A percentile compares a stretch with the other conserved stretches of the same genome.
Evolutionary conservation across 2,329 filamentous ascomycete genomes (phyloP).

Genomic region (Alternaria postmessia): DNA sequence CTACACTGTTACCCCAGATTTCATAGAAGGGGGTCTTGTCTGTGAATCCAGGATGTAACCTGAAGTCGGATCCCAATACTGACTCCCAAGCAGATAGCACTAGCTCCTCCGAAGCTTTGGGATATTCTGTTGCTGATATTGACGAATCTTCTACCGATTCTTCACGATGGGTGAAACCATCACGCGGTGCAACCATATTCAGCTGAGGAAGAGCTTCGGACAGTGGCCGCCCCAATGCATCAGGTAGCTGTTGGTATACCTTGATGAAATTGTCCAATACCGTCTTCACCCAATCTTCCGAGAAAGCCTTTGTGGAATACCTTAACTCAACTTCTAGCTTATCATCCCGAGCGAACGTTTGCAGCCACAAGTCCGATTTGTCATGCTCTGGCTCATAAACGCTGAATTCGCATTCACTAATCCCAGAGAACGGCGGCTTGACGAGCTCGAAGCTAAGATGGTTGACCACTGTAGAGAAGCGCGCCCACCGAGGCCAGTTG

Average conservation of each 20-base stretch:
- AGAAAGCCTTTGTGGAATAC: constrained; percentile 2
- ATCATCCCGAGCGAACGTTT: not conserved
- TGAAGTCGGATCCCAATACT: constrained; percentile 8
- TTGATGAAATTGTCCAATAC: not conserved
- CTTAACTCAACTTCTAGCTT: constrained; percentile 8
- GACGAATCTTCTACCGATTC: no score
- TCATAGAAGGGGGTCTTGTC: constrained; percentile 5
- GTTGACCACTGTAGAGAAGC: constrained; percentile 8
- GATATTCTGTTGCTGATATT: not conserved
- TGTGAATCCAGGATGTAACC: constrained; percentile 5
- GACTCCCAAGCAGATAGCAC: constrained; percentile 7
- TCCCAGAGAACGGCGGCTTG: constrained; percentile 1
- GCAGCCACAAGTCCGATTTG: constrained; percentile 15
- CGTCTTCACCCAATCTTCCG: not conserved
- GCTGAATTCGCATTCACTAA: constrained; percentile 1
- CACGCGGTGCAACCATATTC: not conserved
- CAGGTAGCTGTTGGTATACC: constrained; percentile 1
- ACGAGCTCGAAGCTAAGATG: constrained; percentile 8
- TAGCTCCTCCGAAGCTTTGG: not conserved
- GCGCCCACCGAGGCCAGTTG: constrained; percentile 11
- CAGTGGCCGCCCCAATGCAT: not conserved
- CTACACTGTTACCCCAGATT: constrained; percentile 5
- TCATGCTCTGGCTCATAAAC: constrained; percentile 10
- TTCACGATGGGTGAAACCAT: not conserved
- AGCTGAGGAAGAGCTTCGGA: not conserved